A percentile compares a stretch with the other conserved stretches of the same genome.
These are phyloP conservation scores for Phytophthora kernoviae DNA, from an alignment of 352 stramenopile genomes.

Conservation along the genomic window DNA sequence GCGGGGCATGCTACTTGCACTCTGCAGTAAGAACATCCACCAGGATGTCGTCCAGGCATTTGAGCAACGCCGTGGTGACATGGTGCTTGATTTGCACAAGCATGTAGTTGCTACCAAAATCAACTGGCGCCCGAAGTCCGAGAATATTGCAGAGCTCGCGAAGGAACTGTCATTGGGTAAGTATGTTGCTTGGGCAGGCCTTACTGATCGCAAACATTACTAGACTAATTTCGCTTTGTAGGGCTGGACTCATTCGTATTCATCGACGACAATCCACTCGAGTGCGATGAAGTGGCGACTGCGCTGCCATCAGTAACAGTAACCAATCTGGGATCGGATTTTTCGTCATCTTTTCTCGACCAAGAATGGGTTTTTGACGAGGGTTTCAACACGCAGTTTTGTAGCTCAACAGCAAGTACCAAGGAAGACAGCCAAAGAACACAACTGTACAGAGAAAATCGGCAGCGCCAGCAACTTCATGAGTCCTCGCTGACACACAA, in stretches of 20 bases:
- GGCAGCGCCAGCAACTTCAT: slow-evolving; percentile 40
- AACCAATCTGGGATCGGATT: slow-evolving; percentile 48
- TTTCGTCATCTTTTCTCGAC: slow-evolving; percentile 39
- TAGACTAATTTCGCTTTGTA: slow-evolving; percentile 7
- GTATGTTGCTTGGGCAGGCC: not conserved
- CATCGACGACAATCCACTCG: slow-evolving; percentile 73
- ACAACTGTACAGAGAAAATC: slow-evolving; percentile 63
- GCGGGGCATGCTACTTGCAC: slow-evolving; percentile 54
- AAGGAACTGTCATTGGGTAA: slow-evolving; percentile 57
- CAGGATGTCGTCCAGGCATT: slow-evolving; percentile 63
- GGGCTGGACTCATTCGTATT: slow-evolving; percentile 73
- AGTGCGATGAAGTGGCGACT: slow-evolving; percentile 65
- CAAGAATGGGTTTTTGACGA: slow-evolving; percentile 64
- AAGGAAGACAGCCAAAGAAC: slow-evolving; percentile 59
- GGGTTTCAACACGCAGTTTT: slow-evolving; percentile 1
- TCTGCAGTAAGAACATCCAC: slow-evolving; percentile 76
- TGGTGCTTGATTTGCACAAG: slow-evolving; percentile 56
- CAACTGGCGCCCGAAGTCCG: slow-evolving; percentile 68
- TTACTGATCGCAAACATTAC: not conserved
- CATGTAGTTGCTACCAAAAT: slow-evolving; percentile 55
- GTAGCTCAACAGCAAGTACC: slow-evolving; percentile 20
- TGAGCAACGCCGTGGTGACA: slow-evolving; percentile 37
- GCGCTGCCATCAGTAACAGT: slow-evolving; percentile 55
- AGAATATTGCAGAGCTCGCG: slow-evolving; percentile 59
- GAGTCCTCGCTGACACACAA: slow-evolving; percentile 40